phyloP scores from a whole-genome alignment of 2,329 filamentous ascomycete genomes.

The Fusarium beomiforme region DNA sequence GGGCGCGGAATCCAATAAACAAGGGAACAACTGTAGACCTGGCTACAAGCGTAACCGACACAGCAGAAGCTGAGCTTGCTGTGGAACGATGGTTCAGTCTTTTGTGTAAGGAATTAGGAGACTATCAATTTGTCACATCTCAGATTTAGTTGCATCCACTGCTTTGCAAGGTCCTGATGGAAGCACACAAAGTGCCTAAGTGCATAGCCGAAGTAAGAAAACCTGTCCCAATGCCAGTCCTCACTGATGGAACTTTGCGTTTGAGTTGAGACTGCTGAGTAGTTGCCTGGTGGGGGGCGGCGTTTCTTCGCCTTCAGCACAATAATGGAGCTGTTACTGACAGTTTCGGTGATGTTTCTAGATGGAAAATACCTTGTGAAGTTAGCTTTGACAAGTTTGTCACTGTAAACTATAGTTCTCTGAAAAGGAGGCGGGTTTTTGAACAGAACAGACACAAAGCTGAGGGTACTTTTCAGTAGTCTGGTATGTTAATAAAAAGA shows the following conservation, averaged over 20 bases:
- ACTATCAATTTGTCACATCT: background rate
- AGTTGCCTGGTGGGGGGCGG: conserved; percentile 13
- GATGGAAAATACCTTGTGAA: background rate
- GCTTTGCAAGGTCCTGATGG: background rate
- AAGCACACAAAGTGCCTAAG: background rate
- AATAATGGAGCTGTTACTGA: background rate
- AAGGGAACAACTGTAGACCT: background rate
- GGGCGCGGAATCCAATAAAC: conserved; percentile 3
- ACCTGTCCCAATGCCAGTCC: background rate
- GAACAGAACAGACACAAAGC: background rate
- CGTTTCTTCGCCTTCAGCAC: background rate
- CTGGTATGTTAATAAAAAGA: background rate
- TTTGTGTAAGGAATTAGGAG: background rate
- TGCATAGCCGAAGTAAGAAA: background rate
- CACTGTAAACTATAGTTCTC: background rate
- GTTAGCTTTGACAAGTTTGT: background rate
- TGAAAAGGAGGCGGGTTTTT: background rate
- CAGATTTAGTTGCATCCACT: background rate
- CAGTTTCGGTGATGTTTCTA: background rate
- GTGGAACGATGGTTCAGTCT: conserved; percentile 5
- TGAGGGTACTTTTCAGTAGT: background rate
- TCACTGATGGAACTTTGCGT: background rate
- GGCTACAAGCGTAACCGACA: conserved; percentile 2
- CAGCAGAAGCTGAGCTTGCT: conserved; percentile 18
- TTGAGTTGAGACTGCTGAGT: background rate